Evolutionary conservation across 2,329 filamentous ascomycete genomes (phyloP), one percentile per base, ranked within the genome.

Genomic region (Diplodia sapinea): DNA sequence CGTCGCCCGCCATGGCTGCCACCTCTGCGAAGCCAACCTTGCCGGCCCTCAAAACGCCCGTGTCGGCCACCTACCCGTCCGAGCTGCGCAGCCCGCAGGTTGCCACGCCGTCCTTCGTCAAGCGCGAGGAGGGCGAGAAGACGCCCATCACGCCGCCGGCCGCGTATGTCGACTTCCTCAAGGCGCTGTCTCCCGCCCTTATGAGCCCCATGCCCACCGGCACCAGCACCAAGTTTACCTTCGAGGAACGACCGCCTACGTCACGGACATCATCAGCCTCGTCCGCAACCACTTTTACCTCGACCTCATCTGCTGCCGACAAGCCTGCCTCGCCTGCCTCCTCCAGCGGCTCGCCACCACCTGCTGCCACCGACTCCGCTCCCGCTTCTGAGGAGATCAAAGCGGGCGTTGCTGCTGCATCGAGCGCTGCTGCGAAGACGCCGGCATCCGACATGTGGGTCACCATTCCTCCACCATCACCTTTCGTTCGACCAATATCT

Each of bases 141-240:
- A 97, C 94, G 4, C 94, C 94, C 59, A 96, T 98, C 78, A 96
- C 91, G 63, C 94, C 94, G 64, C 94, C 94, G 3, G 84, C 87
- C 26, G 94, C 94, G 68, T 98, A 98, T 77, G 90, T 92, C 72
- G 93, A 98, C 75, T 98, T 97, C 76, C 88, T 98, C 70, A 94
- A 93, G 81, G 89, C 89, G 69, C 88, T 96, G 80, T 90, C 87
- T 1, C 86, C 87, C 0, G 83, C 90, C 20, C 84, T 93, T 68
- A 87, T 89, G 75, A 93, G 89, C 70, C 91, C 91, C 9, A 81
- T 87, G 56, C 83, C 87, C 57, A 86, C 89, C 50, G 82, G 82
- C 68, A 84, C 84, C 73, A 85, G 86, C 70, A 76, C 79, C 50
- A 83, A 83, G 70, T 83, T 84, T 72, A 81, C 79, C 72, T 83